Base-by-base conservation (phyloP, 2,329 filamentous ascomycete genomes). In the Mycosphaerella arachidis region DNA sequence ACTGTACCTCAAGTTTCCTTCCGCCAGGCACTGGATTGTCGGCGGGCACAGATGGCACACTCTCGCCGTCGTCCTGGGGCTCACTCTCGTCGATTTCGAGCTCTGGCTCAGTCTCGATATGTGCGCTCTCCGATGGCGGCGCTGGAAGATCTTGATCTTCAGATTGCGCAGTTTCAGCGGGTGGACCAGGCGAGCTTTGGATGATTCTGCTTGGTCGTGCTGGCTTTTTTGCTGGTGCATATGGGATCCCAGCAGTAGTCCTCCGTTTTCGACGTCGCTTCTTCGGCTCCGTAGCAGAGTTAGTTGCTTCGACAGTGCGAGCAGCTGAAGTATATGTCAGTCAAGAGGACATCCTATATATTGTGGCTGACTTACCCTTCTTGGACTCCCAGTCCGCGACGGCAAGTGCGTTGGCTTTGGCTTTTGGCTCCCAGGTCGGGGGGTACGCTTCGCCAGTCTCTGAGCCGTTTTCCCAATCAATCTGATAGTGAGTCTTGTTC, bases 401-500 rank as follows among this genome's bases (percentile, higher is more conserved):
- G 6, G 75, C 69, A n/a, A 60, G 51, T n/a, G 69, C 59, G 55
- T 72, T 78, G 2, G 72, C 72, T 67, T 72, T 68, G 6, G 45
- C 54, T 45, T 76, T 76, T 0, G 71, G 74, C 54, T 78, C 83
- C 85, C 85, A 87, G 52, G 74, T 80, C 9, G 79, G 79, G 3
- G 72, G 58, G 67, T 79, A 86, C 1, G 63, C 60, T 61, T 79
- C 69, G 18, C 81, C 82, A 43, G 81, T 83, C 1, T 65, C 61
- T n/a, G 76, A 72, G 66, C 85, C 73, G 60, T 81, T 78, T 52
- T 76, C 78, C 85, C 85, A 87, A 67, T 85, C 79, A 56, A 87
- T 78, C 3, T 76, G 68, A 64, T 85, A 87, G n/a, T 75, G 62
- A 10, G 68, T 68, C 27, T 67, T 68, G 29, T 52, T 66, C 50